phyloP scores from a whole-genome alignment of 2,329 filamentous ascomycete genomes.

The Lachnellula cervina region DNA sequence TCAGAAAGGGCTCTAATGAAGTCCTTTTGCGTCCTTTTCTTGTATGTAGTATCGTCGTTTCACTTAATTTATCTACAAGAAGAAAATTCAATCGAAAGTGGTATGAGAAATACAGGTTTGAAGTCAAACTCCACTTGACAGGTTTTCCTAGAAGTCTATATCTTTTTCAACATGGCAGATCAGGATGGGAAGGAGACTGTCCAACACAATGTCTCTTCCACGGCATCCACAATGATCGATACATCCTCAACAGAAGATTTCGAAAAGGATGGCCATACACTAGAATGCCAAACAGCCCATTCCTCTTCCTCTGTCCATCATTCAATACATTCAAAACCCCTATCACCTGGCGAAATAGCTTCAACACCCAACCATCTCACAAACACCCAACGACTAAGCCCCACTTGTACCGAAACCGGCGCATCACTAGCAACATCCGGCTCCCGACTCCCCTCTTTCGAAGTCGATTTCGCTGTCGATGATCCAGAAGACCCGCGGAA shows the following conservation, averaged over 20 bases:
- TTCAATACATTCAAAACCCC: constrained; percentile 26
- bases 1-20: too few relatives aligned
- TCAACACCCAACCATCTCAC: constrained; percentile 36
- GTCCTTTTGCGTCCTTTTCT: too few relatives aligned
- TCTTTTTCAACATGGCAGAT: background rate
- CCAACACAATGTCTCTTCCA: background rate
- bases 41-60: too few relatives aligned
- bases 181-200: background rate
- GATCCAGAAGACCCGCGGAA: constrained; percentile 63
- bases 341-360: constrained; percentile 37
- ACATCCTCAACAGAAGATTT: constrained; percentile 8
- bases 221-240: constrained; percentile 4
- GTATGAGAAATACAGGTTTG: too few relatives aligned
- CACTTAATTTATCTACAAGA: too few relatives aligned
- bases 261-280: constrained; percentile 18
- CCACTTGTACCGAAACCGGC: constrained; percentile 36
- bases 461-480: constrained; percentile 65
- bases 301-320: constrained; percentile 9
- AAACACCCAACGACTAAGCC: constrained; percentile 34
- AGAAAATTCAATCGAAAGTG: too few relatives aligned
- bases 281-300: constrained; percentile 15
- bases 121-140: too few relatives aligned
- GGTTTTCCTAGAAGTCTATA: too few relatives aligned
- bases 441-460: constrained; percentile 54
- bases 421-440: constrained; percentile 41